Base-by-base conservation (phyloP, 78 protist species). In the Anaeramoeba ignava region DNA sequence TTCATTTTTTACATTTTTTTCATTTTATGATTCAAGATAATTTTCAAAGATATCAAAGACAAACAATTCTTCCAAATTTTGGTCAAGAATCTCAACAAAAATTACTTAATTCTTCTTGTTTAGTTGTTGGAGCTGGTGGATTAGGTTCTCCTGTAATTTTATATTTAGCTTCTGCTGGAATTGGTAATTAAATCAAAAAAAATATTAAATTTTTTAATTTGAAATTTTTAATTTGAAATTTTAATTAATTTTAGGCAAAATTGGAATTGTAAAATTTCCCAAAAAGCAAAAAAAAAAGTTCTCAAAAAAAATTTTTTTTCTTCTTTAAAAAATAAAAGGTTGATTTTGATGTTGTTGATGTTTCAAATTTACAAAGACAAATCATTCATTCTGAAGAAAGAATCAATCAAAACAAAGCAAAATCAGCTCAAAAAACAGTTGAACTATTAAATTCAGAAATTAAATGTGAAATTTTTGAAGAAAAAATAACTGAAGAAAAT, bases 81-180 rank as follows among this genome's bases (percentile, higher is more conserved):
- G 82, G 82, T 38, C 8, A 27, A 8, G 82, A 80, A 38, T 8
- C 39, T 23, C 82, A 80, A 37, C 8, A 80, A 37, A 34, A 38
- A 34, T 37, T 80, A 12, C 8, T 23, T 37, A 37, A 80, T 34
- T 23, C 39, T 80, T 27, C 8, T 23, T 8, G 8, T 8, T 80
- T 80, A 37, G 39, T 80, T 37, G 17, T 80, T 37, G 82, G 82
- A 23, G 82, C 82, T 27, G 82, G 82, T 27, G 82, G 82, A 17
- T 17, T 80, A 23, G 82, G 82, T 37, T 27, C 39, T 17, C 82
- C 82, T 37, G 82, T 80, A 17, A 8, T 80, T 80, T 37, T 38
- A 23, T 80, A 80, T 37, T 17, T 80, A 23, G 82, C 82, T 27
- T 23, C 78, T 23, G 17, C 33, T 34, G 82, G 82, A 8, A 17